Percentiles rank a stretch among this genome's conserved stretches.
Evolutionary conservation across 2,329 filamentous ascomycete genomes (phyloP).

Genomic region (Alternaria alternata): DNA sequence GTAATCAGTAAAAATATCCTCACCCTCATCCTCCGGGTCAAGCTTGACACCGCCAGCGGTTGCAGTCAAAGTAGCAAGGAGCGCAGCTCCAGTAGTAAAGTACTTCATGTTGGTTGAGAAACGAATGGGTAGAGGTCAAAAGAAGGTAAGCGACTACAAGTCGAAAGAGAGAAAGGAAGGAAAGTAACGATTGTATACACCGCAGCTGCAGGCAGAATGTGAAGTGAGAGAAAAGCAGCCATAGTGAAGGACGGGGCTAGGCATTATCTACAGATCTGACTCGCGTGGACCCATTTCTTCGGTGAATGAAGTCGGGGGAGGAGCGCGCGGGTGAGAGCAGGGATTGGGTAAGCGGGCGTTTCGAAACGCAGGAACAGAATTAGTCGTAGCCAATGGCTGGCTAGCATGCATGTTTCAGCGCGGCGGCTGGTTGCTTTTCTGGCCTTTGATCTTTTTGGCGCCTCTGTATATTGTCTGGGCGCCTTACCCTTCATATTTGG

Average conservation of each 20-base stretch:
- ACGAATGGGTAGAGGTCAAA: conserved; percentile 16
- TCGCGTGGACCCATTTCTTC: conserved; percentile 6
- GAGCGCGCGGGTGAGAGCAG: conserved; percentile 27
- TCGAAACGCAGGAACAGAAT: conserved; percentile 32
- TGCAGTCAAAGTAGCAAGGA: conserved; percentile 43
- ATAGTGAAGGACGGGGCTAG: conserved; percentile 25
- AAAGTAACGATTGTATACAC: conserved; percentile 32
- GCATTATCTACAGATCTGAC: conserved; percentile 19
- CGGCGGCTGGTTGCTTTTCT: conserved; percentile 15
- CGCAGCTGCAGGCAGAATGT: conserved; percentile 29
- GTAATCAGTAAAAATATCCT: background rate
- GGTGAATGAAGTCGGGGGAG: conserved; percentile 15
- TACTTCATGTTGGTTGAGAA: conserved; percentile 41
- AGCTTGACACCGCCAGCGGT: conserved; percentile 41
- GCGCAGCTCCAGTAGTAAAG: conserved; percentile 46
- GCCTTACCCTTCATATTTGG: conserved; percentile 10
- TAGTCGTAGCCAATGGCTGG: conserved; percentile 25
- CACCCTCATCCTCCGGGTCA: conserved; percentile 41
- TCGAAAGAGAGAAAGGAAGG: conserved; percentile 10
- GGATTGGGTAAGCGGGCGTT: conserved; percentile 28
- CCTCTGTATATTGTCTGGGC: conserved; percentile 7
- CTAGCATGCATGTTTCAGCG: conserved; percentile 26
- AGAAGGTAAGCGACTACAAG: conserved; percentile 13
- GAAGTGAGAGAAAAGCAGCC: conserved; percentile 23
- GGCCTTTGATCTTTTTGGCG: conserved; percentile 13